Evolutionary conservation across 2,329 filamentous ascomycete genomes (phyloP).

Genomic region (Trichophyton rubrum): DNA sequence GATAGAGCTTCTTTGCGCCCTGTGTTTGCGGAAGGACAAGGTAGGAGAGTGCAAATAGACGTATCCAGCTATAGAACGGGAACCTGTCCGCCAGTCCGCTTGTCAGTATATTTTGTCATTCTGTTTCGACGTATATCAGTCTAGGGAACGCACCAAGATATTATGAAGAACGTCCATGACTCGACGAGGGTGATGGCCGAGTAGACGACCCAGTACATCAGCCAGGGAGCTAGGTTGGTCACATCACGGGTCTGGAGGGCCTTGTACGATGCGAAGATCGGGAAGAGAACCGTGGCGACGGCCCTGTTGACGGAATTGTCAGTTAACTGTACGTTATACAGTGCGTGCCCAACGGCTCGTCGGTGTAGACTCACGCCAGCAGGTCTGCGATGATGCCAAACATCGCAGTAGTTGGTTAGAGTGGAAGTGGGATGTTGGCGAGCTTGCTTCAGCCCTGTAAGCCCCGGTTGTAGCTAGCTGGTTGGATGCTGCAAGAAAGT

Average conservation of each 20-base stretch:
- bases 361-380: slow-evolving; percentile 52
- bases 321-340: no score
- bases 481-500: no score
- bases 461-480: neutral
- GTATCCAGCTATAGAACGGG: slow-evolving; percentile 87
- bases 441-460: neutral
- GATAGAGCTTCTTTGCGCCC: slow-evolving; percentile 75
- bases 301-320: slow-evolving; percentile 44
- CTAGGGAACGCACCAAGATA: slow-evolving; percentile 51
- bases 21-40: slow-evolving; percentile 97
- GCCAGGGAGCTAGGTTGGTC: slow-evolving; percentile 83
- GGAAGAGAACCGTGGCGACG: slow-evolving; percentile 79
- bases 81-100: slow-evolving; percentile 50
- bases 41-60: slow-evolving; percentile 77
- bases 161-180: slow-evolving; percentile 75
- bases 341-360: no score
- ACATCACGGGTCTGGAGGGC: slow-evolving; percentile 87
- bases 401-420: slow-evolving; percentile 35
- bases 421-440: neutral
- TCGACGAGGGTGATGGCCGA: slow-evolving; percentile 70
- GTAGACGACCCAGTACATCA: slow-evolving; percentile 98
- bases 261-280: slow-evolving; percentile 95
- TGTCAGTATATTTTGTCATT: neutral
- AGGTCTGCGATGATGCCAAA: slow-evolving; percentile 67
- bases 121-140: neutral